Conservation (phyloP, 148 eudicot genomes). For the Rhododendron ferrugineum region DNA sequence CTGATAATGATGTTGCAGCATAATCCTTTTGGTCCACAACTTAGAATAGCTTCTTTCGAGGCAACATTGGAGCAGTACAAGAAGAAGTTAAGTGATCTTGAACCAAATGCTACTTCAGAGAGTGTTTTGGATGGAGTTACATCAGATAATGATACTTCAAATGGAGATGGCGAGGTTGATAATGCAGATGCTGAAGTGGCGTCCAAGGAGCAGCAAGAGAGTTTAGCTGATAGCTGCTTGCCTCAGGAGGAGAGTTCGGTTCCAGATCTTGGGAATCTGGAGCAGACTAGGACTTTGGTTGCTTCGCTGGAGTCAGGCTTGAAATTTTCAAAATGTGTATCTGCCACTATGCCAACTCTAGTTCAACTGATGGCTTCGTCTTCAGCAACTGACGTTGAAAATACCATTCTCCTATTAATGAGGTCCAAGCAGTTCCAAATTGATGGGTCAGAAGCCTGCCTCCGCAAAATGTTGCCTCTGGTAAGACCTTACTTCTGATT, state of each 20-base stretch:
- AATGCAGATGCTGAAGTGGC: constrained; percentile 27
- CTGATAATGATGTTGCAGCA: constrained; percentile 93
- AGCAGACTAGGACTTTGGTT: constrained; percentile 88
- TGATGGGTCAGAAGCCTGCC: constrained; percentile 90
- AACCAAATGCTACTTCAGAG: constrained; percentile 43
- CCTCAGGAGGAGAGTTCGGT: constrained; percentile 53
- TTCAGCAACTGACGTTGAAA: constrained; percentile 89
- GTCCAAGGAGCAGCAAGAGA: constrained; percentile 44
- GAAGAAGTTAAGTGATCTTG: constrained; percentile 71
- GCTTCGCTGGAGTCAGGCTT: constrained; percentile 95
- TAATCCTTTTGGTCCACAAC: constrained; percentile 98
- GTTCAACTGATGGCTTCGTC: constrained; percentile 96
- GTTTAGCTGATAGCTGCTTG: constrained; percentile 70
- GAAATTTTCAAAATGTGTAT: constrained; percentile 74
- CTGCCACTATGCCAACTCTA: constrained; percentile 79
- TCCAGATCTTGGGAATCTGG: constrained; percentile 90
- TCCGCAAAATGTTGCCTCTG: constrained; percentile 93
- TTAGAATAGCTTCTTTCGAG: constrained; percentile 75
- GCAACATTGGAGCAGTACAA: constrained; percentile 80
- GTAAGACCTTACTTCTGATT: constrained; percentile 34
- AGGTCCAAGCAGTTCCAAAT: constrained; percentile 91
- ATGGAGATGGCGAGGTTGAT: constrained; percentile 60
- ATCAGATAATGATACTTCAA: constrained; percentile 32
- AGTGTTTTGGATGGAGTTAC: constrained; percentile 31
- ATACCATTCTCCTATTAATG: constrained; percentile 88